Percentiles rank a stretch among this genome's conserved stretches.
phyloP scores from a whole-genome alignment of 306 rosid genomes.

The Cicer yamashitae region DNA sequence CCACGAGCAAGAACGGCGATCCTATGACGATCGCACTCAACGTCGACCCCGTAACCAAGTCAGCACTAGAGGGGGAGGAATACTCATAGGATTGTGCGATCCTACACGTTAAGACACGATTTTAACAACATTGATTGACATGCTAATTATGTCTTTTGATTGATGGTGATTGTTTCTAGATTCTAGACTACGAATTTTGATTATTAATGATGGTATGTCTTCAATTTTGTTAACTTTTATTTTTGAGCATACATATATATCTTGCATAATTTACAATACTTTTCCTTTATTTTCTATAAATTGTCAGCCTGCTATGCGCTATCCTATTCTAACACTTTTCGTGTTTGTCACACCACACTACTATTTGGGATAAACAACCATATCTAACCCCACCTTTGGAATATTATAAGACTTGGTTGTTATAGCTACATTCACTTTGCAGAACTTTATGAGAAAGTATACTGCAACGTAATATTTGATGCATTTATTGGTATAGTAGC shows the following conservation, averaged over 20 bases:
- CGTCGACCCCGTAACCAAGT: neutral
- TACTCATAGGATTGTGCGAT: neutral
- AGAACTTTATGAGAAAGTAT: slow-evolving; percentile 29
- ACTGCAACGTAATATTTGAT: slow-evolving; percentile 31
- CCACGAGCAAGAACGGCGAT: neutral
- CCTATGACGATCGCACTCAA: neutral
- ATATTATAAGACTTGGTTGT: too few species aligned
- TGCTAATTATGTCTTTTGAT: slow-evolving; percentile 4
- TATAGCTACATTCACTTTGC: neutral
- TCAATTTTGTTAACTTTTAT: neutral
- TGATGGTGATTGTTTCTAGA: neutral
- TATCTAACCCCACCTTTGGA: neutral
- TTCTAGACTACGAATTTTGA: slow-evolving; percentile 1
- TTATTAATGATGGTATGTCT: neutral
- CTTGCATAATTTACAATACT: neutral
- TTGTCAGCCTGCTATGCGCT: neutral
- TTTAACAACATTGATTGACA: neutral
- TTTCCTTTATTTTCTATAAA: neutral
- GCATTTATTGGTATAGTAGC: slow-evolving; percentile 28
- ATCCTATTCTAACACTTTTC: neutral
- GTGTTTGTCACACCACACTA: neutral
- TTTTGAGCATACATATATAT: slow-evolving; percentile 21
- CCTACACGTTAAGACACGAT: neutral
- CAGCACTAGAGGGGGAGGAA: neutral
- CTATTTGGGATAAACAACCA: neutral